Evolutionary conservation across 148 eudicot genomes (phyloP), one percentile per base, ranked within the genome.

Genomic region (Chenopodium suecicum): DNA sequence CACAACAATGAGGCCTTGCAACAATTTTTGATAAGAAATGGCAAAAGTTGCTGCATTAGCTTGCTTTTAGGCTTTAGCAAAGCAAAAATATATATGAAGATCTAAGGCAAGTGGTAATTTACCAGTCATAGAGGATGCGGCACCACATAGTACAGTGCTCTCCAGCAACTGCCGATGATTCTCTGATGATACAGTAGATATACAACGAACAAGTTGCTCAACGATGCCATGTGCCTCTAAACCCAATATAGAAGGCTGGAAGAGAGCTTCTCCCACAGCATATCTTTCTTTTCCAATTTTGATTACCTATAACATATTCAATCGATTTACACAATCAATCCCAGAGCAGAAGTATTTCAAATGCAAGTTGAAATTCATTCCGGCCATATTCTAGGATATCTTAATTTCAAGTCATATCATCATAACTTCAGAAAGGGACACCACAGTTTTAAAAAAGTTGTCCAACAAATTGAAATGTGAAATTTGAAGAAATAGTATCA

Each of bases 121-220:
- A 95, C 99, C 98, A 13, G 81, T 48, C 94, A 96, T 89, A 37
- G 95, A 90, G 74, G 88, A 85, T 82, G 93, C 91, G 74, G 92
- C 97, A 86, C 99, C 99, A 88, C 99, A 96, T 67, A 96, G 90
- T 27, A 96, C 97, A 50, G 99, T 96, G 81, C 92, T 96, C 86
- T 96, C 99, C 83, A 92, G 84, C 78, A 96, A 85, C 81, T 96
- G 99, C 27, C 98, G 92, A 75, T 96, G 98, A 86, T 96, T 96
- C 81, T 96, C 99, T 12, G 99, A 87, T 70, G 97, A 87, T 74
- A 96, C 97, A 54, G 92, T 85, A 78, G 97, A 92, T 81, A 96
- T 88, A 83, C 94, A 90, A 32, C 88, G 94, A 77, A 96, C 99
- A 82, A 96, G 98, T 88, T 96, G 99, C 87, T 96, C 99, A 81